Evolutionary conservation across 495 filamentous ascomycete genomes (phyloP), one percentile per base, ranked within the genome.

Genomic region (Friedmanniomyces simplex): DNA sequence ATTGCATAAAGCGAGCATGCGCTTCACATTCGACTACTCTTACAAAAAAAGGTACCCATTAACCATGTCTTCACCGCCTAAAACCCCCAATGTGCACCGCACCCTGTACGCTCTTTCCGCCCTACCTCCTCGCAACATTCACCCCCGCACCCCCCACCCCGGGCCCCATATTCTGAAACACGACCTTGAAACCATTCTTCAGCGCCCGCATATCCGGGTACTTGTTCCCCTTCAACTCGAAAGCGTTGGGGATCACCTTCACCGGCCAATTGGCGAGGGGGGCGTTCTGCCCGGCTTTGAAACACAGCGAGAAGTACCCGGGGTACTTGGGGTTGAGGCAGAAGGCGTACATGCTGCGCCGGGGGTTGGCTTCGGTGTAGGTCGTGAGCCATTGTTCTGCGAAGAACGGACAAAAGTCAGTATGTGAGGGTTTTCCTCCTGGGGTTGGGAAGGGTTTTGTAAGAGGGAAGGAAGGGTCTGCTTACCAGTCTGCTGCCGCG

Each of bases 291-390:
- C 87, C 90, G 8, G 91, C 88, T 73, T 96, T 96, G 80, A 95
- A 98, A 76, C 89, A 93, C 28, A 98, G 81, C 67, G 76, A 83
- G 73, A 97, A 98, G 73, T 95, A 97, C 41, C 94, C 94, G 1
- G 94, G 86, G 67, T 91, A 85, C 72, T 89, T 90, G 41, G 86
- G 77, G 65, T 96, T 88, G 67, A 93, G 82, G 77, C 91, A 96
- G 78, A 97, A 98, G 20, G 85, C 83, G 71, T 98, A 98, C 46
- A 86, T 86, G 48, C 86, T 93, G 55, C 93, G 87, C 63, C 84
- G 91, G 1, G 94, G 94, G 71, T 97, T 96, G 63, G 93, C 93
- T 72, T 91, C 85, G 63, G 88, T 89, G 73, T 97, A 98, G 21
- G 89, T 94, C 30, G 86, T 84, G 55, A 98, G 77, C 91, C 91